These are phyloP conservation scores for Populus deltoides DNA, from an alignment of 345 rosid species.

Conservation along the genomic window DNA sequence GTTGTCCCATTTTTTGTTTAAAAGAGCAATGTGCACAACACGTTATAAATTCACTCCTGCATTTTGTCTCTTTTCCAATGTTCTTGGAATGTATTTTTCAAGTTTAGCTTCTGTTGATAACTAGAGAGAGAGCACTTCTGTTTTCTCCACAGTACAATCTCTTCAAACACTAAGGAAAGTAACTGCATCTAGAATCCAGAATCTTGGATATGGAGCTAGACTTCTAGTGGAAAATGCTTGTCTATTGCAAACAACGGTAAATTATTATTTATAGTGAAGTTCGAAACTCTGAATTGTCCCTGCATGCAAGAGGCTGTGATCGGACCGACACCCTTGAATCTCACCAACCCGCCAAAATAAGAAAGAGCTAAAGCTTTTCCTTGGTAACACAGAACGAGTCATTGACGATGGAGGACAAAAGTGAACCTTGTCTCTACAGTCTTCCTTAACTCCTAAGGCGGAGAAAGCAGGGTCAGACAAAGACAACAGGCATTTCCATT, in stretches of 20 bases:
- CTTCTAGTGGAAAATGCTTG: background rate
- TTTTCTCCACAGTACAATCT: background rate
- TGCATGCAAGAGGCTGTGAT: background rate
- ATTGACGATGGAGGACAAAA: constrained; percentile 10
- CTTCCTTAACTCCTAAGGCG: background rate
- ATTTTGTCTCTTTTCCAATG: background rate
- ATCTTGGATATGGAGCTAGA: background rate
- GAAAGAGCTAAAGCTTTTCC: background rate
- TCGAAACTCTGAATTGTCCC: too few species aligned
- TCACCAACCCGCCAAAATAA: background rate
- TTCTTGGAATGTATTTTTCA: background rate
- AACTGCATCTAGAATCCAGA: background rate
- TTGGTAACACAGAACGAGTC: constrained; percentile 2
- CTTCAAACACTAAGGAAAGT: too few species aligned
- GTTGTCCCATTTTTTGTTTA: background rate
- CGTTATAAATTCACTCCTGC: background rate
- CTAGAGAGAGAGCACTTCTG: background rate
- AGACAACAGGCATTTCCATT: background rate
- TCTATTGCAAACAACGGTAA: background rate
- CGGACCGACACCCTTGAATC: background rate
- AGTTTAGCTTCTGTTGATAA: background rate
- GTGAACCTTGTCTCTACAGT: too few species aligned
- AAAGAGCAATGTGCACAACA: background rate
- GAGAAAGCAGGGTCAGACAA: background rate
- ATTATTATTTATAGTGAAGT: too few species aligned